Evolutionary conservation across 768 basidiomycete species (phyloP), one percentile per base, ranked within the genome.

Genomic region (Steccherinum ochraceum): DNA sequence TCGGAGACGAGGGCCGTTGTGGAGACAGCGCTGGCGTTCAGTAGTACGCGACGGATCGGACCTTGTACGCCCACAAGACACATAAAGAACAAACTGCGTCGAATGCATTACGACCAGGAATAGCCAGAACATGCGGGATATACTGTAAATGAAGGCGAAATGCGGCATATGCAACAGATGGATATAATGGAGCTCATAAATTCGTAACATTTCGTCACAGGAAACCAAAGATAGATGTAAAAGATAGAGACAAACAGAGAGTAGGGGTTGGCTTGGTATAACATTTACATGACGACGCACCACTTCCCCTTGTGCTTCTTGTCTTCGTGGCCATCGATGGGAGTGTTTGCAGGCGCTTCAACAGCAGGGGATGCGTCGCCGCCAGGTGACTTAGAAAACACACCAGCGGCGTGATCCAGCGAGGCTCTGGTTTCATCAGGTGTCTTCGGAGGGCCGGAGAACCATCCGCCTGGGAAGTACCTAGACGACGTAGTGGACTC

Each of bases 381-480:
- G 3, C 46, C 30, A 5, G 50, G 46, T 35, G 21, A 57, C 54
- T 55, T 60, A 13, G 61, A 47, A 45, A 80, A 79, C 59, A 77
- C 75, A 49, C 78, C 79, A 49, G 68, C 63, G 12, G 77, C 79
- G 47, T 70, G 66, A 49, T 80, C 79, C 35, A 79, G 55, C 5
- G 78, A 80, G 5, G 77, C 55, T 42, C 77, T 64, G 42, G 69
- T 72, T 57, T 74, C 70, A 23, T 63, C 61, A 1, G 72, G 68
- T 3, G 68, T 56, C 58, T 71, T 74, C 21, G 66, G 61, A 18
- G 71, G 59, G 39, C 61, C 60, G 12, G 63, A 65, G 60, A 67
- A 66, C 79, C 79, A 80, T 1, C 73, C 76, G 26, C 80, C 80
- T 7, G 78, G 78, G 72, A 80, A 77, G 65, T 76, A 74, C 44